Base-by-base conservation (phyloP, 2,329 filamentous ascomycete genomes). In the Fusarium sp. region DNA sequence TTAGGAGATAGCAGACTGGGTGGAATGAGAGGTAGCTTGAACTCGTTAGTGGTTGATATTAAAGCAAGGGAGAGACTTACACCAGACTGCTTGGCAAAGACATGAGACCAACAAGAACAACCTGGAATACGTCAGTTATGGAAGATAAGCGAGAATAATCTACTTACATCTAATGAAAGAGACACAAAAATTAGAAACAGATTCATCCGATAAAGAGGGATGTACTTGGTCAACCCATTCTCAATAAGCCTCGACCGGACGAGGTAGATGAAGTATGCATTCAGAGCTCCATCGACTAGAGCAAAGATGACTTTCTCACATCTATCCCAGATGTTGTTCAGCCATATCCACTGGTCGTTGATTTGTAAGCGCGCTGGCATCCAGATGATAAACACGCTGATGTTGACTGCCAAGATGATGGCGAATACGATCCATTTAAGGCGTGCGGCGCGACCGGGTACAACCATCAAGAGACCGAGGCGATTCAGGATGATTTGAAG, bases 401-500 rank as follows among this genome's bases (percentile, higher is more conserved):
- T 84, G 54, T 89, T 89, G 63, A 89, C 82, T 5, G 81, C 64
- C 5, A 84, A 81, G 63, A 89, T 87, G n/a, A 88, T 38, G 3
- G 79, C 51, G 1, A 86, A 82, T 8, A 86, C 83, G 2, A 80
- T 75, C 79, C 85, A 85, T 70, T 88, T 87, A 14, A 89, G 78
- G 12, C 70, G 78, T 1, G 66, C 49, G 4, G 83, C 82, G 17
- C 80, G 82, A 0, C 72, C 78, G 3, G 80, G 81, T 42, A 86
- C 78, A 1, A 83, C 80, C 33, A 87, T 80, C 11, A 89, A 80
- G 1, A 89, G 79, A 0, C 83, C 81, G 6, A 88, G 84, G 15
- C 87, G 84, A 69, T 89, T 89, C 68, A 88, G 84, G 69, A 89
- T 88, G 44, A 89, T 89, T 63, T 88, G 86, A 38, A 88, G 84